These are phyloP conservation scores for Piromyces sp. DNA, from an alignment of 192 early-diverging fungal genomes.

Conservation along the genomic window DNA sequence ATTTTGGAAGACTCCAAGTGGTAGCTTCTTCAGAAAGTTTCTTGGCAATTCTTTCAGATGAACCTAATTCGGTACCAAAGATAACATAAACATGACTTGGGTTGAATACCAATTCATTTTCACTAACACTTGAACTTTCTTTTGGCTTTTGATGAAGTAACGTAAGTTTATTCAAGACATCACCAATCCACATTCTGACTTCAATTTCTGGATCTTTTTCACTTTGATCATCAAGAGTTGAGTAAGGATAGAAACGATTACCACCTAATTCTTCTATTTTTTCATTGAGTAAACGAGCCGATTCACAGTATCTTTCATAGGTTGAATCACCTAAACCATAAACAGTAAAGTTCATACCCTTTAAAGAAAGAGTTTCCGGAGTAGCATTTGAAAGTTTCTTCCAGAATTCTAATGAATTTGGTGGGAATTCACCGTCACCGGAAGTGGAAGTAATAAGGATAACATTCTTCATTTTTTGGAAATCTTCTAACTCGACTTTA, in stretches of 20 bases:
- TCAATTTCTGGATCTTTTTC: neutral
- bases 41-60: slow-evolving; percentile 67
- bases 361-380: slow-evolving; percentile 35
- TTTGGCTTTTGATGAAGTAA: neutral
- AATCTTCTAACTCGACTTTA: slow-evolving; percentile 53
- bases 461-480: slow-evolving; percentile 58
- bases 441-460: slow-evolving; percentile 69
- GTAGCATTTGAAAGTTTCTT: slow-evolving; percentile 47
- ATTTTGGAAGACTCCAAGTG: slow-evolving; percentile 50
- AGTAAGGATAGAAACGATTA: neutral
- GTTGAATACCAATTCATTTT: neutral
- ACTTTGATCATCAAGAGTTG: neutral
- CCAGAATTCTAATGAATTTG: slow-evolving; percentile 77
- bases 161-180: neutral
- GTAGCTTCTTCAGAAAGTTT: slow-evolving; percentile 62
- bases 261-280: neutral
- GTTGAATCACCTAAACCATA: slow-evolving; percentile 71
- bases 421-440: slow-evolving; percentile 92
- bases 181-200: neutral
- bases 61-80: slow-evolving; percentile 83
- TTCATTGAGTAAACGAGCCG: neutral
- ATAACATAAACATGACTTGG: slow-evolving; percentile 26
- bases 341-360: slow-evolving; percentile 53
- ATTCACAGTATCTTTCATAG: neutral
- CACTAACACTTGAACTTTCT: neutral